Evolutionary conservation across 129 eudicot genomes (phyloP).

Genomic region (Tagetes erecta): DNA sequence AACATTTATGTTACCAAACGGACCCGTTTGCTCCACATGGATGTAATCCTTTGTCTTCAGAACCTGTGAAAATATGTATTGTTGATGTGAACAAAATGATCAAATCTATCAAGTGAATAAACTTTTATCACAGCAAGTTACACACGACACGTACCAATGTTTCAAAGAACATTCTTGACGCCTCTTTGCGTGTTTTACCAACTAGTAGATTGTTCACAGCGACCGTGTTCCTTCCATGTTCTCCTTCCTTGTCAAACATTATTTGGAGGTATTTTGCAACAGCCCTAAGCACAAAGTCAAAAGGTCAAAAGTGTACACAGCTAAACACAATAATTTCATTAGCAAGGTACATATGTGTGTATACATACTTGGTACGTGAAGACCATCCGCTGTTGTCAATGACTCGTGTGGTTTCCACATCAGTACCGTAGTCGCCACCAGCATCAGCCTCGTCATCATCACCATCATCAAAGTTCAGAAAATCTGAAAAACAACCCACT

Average conservation of each 20-base stretch:
- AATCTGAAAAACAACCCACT: slow-evolving; percentile 46
- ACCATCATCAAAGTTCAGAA: slow-evolving; percentile 75
- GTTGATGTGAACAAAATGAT: neutral
- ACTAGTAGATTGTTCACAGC: slow-evolving; percentile 60
- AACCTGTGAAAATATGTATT: slow-evolving; percentile 49
- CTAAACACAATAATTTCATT: neutral
- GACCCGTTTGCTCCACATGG: slow-evolving; percentile 66
- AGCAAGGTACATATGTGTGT: neutral
- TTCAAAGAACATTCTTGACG: slow-evolving; percentile 96
- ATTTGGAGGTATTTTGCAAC: slow-evolving; percentile 92
- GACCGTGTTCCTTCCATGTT: slow-evolving; percentile 54
- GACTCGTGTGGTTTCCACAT: slow-evolving; percentile 52
- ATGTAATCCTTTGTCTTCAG: slow-evolving; percentile 86
- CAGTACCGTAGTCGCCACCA: slow-evolving; percentile 58
- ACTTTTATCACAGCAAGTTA: neutral
- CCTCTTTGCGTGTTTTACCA: slow-evolving; percentile 89
- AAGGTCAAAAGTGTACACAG: slow-evolving; percentile 1
- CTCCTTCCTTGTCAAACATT: slow-evolving; percentile 76
- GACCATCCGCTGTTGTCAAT: slow-evolving; percentile 96
- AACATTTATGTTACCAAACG: slow-evolving; percentile 58
- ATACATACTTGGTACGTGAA: slow-evolving; percentile 77
- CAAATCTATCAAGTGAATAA: neutral
- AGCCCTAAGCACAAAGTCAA: slow-evolving; percentile 49
- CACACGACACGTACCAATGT: slow-evolving; percentile 51
- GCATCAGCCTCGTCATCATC: slow-evolving; percentile 76